Conservation (phyloP, 2,329 filamentous ascomycete species). For the Aspergillus quadrilineatus region DNA sequence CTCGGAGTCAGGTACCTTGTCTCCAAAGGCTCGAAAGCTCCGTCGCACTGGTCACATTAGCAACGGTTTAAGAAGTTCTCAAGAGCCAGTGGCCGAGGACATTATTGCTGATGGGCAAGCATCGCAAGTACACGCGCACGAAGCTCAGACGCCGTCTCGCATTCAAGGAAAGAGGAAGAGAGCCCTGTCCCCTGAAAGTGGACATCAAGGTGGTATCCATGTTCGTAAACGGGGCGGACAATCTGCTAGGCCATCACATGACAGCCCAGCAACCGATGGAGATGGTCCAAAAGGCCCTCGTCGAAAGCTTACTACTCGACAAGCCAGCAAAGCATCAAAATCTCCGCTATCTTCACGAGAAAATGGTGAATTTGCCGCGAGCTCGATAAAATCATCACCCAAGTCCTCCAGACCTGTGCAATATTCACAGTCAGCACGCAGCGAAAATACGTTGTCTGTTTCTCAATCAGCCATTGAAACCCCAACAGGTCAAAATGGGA, state of each 20-base stretch:
- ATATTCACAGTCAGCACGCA: background rate
- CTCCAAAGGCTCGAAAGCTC: constrained; percentile 18
- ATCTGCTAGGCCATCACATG: no score
- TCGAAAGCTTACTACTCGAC: no score
- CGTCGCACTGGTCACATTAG: constrained; percentile 13
- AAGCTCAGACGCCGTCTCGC: background rate
- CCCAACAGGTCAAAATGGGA: background rate
- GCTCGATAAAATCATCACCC: no score
- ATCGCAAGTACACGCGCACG: background rate
- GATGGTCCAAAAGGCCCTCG: no score
- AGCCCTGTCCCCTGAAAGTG: constrained; percentile 1
- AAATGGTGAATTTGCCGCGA: no score
- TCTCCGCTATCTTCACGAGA: background rate
- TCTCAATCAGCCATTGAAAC: background rate
- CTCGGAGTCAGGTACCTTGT: background rate
- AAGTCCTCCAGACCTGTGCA: no score
- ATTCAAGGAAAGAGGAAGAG: constrained; percentile 4
- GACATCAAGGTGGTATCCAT: background rate
- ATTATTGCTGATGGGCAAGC: background rate
- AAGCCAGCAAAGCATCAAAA: background rate
- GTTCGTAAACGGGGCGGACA: no score
- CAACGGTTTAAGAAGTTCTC: background rate
- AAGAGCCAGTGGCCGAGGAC: background rate
- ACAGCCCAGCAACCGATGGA: no score
- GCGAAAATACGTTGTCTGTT: background rate